Evolutionary conservation across 2,329 filamentous ascomycete genomes (phyloP).

Genomic region (Zymoseptoria pseudotritici): DNA sequence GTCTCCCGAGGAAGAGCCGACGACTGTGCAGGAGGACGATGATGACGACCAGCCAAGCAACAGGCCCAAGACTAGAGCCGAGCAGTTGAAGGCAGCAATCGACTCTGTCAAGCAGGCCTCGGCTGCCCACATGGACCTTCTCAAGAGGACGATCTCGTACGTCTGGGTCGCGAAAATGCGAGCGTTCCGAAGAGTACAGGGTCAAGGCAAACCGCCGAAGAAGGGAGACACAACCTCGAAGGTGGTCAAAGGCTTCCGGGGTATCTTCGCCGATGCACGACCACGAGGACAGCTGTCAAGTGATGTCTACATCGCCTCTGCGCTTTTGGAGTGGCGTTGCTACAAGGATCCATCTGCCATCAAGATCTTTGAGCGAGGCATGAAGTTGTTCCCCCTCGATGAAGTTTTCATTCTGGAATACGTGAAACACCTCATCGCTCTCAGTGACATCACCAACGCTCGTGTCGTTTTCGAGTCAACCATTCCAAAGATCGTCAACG

Average conservation of each 20-base stretch:
- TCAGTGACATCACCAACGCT: slow-evolving; percentile 84
- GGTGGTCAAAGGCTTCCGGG: slow-evolving; percentile 57
- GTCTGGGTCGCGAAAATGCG: slow-evolving; percentile 93
- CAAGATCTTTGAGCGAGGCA: slow-evolving; percentile 92
- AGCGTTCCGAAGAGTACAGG: slow-evolving; percentile 88
- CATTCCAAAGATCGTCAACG: slow-evolving; percentile 60
- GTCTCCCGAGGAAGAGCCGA: slow-evolving; percentile 33
- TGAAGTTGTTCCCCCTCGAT: slow-evolving; percentile 88
- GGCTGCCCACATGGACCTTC: slow-evolving; percentile 62
- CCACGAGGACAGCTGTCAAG: slow-evolving; percentile 81
- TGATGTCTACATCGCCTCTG: slow-evolving; percentile 90
- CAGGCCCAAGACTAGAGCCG: slow-evolving; percentile 44
- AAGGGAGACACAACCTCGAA: slow-evolving; percentile 24
- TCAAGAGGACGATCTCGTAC: slow-evolving; percentile 81
- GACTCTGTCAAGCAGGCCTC: slow-evolving; percentile 58
- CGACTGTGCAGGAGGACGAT: slow-evolving; percentile 39
- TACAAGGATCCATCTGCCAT: slow-evolving; percentile 89
- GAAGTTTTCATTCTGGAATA: slow-evolving; percentile 93
- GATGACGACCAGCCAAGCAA: slow-evolving; percentile 44
- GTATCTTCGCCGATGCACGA: slow-evolving; percentile 83
- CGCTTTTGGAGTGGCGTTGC: slow-evolving; percentile 87
- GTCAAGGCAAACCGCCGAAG: slow-evolving; percentile 55
- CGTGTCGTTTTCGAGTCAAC: slow-evolving; percentile 94
- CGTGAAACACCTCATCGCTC: slow-evolving; percentile 85
- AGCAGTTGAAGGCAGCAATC: slow-evolving; percentile 48